Base-by-base conservation (phyloP, 2,329 filamentous ascomycete species). In the Cyphellophora europaea region DNA sequence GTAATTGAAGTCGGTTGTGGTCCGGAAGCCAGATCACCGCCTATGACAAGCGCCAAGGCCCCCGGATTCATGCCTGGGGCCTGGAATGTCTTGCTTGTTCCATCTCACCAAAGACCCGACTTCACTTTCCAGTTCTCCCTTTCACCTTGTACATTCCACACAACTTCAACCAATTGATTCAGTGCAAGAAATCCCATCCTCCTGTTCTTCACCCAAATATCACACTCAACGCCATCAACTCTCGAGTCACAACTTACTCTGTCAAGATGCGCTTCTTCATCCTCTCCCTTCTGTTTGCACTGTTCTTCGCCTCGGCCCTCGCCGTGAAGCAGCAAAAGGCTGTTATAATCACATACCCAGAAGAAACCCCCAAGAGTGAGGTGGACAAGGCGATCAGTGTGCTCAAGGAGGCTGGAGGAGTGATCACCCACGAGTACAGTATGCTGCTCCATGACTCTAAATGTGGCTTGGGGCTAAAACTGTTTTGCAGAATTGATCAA, bases 371-470 rank as follows among this genome's bases (percentile, higher is more conserved):
- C 13, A 65, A 80, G 44, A 69, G 66, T 21, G 64, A 93, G 21
- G 57, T 94, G 19, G 63, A 77, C 14, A 59, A 82, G 37, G 86
- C 84, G 29, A 91, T 81, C 66, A 61, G 79, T 27, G 72, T 74
- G 2, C 78, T 94, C 49, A 60, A 67, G 34, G 66, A 77, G 30
- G 78, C 77, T 25, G 83, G 83, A 32, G 85, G 84, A 25, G 61
- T 73, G 32, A 85, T 94, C 49, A 91, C 82, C 14, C 85, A 93
- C 62, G 73, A 79, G 52, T 91, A 85, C 58, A 76, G 80, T 86
- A 70, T 55, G 77, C n/a, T 19, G 19, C 23, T 34, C 15, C 21
- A 17, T 16, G 6, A 11, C 5, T 16, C 5, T 15, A 30, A 8
- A 3, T 25, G 28, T 19, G 3, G 13, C 11, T 32, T 12, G 10